Evolutionary conservation across 129 eudicot genomes (phyloP), one percentile per base, ranked within the genome.

Genomic region (Oenanthe sinensis): DNA sequence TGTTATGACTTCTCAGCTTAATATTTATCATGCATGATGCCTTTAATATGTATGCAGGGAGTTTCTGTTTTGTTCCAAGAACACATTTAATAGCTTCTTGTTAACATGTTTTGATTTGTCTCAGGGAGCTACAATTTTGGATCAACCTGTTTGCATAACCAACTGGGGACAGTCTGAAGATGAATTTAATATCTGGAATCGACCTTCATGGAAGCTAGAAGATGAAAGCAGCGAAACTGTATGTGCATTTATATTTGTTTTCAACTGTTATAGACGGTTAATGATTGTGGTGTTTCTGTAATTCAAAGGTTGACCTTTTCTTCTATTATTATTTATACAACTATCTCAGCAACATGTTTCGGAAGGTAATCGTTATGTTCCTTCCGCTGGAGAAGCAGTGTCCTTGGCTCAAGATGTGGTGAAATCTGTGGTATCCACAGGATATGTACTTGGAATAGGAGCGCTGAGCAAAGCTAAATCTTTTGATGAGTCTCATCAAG

Each of bases 121-220:
- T 67, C 79, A 94, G 98, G 98, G 98, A 84, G 98, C 98, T 71
- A 88, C 90, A 37, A 91, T 94, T 82, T 83, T 91, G 88, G 98
- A 94, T 83, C 97, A 87, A 82, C 85, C 89, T 58, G 92, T 94
- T 30, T 91, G 93, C 89, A 90, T 94, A 86, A 84, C 98, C 9
- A 89, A 81, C 75, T 94, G 98, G 98, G 98, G 98, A 75, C 85
- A 85, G 46, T 79, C 83, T 67, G 89, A 74, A 69, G 96, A 91
- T 17, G 97, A 90, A 63, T 77, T 83, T 54, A 88, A 88, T 83
- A 82, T 85, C 70, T 94, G 97, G 96, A 91, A 85, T 48, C 82
- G 79, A 45, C 47, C 89, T 75, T 62, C 93, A 46, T 88, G 89
- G 96, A 79, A 76, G 8, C 75, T 40, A 20, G 90, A 84, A 76